Conservation (phyloP, 495 filamentous ascomycete genomes). For the Lophiotrema nucula region DNA sequence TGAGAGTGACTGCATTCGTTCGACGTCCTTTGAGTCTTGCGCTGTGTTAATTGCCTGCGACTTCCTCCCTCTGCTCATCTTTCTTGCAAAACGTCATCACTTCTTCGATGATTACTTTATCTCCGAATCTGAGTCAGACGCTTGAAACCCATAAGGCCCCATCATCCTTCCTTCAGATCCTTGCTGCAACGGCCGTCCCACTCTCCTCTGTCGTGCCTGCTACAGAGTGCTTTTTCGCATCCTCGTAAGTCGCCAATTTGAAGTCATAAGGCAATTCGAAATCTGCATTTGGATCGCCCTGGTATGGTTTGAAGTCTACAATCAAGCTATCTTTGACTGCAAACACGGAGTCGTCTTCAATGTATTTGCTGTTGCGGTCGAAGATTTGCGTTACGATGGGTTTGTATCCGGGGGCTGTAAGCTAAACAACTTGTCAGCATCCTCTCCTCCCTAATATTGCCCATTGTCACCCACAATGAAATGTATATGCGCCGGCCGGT, state of each 20-base stretch:
- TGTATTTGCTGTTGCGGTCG: slow-evolving; percentile 61
- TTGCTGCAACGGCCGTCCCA: not conserved
- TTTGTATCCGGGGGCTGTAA: slow-evolving; percentile 53
- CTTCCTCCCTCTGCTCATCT: too few relatives aligned
- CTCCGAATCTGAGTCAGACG: too few relatives aligned
- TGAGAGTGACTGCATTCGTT: too few relatives aligned
- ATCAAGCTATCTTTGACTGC: slow-evolving; percentile 74
- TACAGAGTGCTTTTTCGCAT: slow-evolving; percentile 29
- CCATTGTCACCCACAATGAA: slow-evolving; percentile 58
- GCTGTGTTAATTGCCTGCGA: too few relatives aligned
- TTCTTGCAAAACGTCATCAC: too few relatives aligned
- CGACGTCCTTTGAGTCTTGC: too few relatives aligned
- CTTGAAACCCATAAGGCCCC: too few relatives aligned
- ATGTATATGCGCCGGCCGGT: slow-evolving; percentile 81
- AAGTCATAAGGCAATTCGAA: slow-evolving; percentile 70
- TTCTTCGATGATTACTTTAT: too few relatives aligned
- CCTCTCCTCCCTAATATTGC: not conserved
- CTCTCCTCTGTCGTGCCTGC: slow-evolving; percentile 20
- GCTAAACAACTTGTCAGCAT: slow-evolving; percentile 28
- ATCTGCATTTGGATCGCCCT: slow-evolving; percentile 61
- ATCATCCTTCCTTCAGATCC: too few relatives aligned
- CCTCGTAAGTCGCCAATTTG: slow-evolving; percentile 41
- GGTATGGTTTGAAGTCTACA: slow-evolving; percentile 60
- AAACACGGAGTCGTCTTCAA: slow-evolving; percentile 68
- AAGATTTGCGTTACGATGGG: slow-evolving; percentile 73